phyloP scores from a whole-genome alignment of 2,329 filamentous ascomycete species.

The Elsinoe batatas region DNA sequence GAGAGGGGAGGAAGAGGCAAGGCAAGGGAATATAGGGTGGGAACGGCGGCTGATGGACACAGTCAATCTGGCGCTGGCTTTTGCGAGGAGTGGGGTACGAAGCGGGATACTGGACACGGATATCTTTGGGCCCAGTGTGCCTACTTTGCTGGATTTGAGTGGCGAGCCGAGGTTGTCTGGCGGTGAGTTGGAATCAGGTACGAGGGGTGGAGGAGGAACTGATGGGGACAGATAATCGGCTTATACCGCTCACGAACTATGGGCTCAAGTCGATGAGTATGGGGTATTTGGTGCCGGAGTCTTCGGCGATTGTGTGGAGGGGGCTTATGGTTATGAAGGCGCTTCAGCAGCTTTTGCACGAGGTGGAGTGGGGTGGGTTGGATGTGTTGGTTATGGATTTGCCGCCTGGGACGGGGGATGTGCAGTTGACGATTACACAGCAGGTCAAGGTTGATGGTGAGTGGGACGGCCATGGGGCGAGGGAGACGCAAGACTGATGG shows the following conservation, averaged over 20 bases:
- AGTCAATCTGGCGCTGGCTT: constrained; percentile 75
- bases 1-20: too few relatives aligned
- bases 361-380: constrained; percentile 85
- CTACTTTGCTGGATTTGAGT: constrained; percentile 62
- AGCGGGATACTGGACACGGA: constrained; percentile 89
- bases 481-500: not conserved
- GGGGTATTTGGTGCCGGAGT: constrained; percentile 77
- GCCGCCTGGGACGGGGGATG: constrained; percentile 89
- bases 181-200: constrained; percentile 41
- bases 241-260: constrained; percentile 85
- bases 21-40: too few relatives aligned
- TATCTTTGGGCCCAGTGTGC: constrained; percentile 92
- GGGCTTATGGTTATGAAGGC: constrained; percentile 98
- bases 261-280: constrained; percentile 98
- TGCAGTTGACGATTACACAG: constrained; percentile 93
- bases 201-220: not conserved
- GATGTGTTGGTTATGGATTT: constrained; percentile 85
- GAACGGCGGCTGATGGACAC: not conserved
- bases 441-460: constrained; percentile 78
- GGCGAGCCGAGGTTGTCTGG: constrained; percentile 61
- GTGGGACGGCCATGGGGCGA: constrained; percentile 15
- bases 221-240: constrained; percentile 54
- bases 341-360: constrained; percentile 85
- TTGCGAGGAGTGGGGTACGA: constrained; percentile 70
- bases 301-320: constrained; percentile 83